phyloP scores from a whole-genome alignment of 805 yeast species.

The Priceomyces haplophilus region DNA sequence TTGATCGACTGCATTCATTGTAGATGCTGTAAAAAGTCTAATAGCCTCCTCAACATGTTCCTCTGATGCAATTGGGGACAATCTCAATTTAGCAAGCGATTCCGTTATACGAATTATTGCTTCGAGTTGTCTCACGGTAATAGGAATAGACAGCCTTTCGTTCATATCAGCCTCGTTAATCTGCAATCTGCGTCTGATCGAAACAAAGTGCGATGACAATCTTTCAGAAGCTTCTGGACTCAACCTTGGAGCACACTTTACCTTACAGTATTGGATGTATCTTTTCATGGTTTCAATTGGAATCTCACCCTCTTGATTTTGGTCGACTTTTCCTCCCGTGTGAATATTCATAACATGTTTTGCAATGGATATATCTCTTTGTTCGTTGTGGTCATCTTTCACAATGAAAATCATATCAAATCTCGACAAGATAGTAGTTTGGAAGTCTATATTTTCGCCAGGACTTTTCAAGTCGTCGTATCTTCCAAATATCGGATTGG shows the following conservation, averaged over 20 bases:
- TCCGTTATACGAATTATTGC: slow-evolving; percentile 96
- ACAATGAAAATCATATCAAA: slow-evolving; percentile 98
- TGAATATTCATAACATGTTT: slow-evolving; percentile 93
- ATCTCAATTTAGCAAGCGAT: slow-evolving; percentile 80
- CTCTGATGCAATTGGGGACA: slow-evolving; percentile 80
- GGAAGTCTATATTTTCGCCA: slow-evolving; percentile 97
- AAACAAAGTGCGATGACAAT: slow-evolving; percentile 87
- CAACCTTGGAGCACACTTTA: slow-evolving; percentile 89
- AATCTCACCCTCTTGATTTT: slow-evolving; percentile 70
- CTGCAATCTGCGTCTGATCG: slow-evolving; percentile 80
- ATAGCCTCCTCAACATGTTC: slow-evolving; percentile 95
- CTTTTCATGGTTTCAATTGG: slow-evolving; percentile 89
- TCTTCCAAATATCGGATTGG: slow-evolving; percentile 95
- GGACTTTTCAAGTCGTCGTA: slow-evolving; percentile 95
- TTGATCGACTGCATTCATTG: slow-evolving; percentile 90
- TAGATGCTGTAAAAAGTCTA: slow-evolving; percentile 90
- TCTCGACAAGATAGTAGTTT: slow-evolving; percentile 92
- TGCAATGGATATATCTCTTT: slow-evolving; percentile 85
- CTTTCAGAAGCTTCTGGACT: slow-evolving; percentile 87
- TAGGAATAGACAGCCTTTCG: slow-evolving; percentile 93
- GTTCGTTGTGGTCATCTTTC: slow-evolving; percentile 88
- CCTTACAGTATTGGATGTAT: slow-evolving; percentile 84
- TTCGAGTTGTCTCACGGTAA: slow-evolving; percentile 95
- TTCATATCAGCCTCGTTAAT: slow-evolving; percentile 76
- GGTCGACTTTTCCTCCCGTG: slow-evolving; percentile 56